Conservation (phyloP, 2,329 filamentous ascomycete genomes). For the Ophiostoma tasmaniense region DNA sequence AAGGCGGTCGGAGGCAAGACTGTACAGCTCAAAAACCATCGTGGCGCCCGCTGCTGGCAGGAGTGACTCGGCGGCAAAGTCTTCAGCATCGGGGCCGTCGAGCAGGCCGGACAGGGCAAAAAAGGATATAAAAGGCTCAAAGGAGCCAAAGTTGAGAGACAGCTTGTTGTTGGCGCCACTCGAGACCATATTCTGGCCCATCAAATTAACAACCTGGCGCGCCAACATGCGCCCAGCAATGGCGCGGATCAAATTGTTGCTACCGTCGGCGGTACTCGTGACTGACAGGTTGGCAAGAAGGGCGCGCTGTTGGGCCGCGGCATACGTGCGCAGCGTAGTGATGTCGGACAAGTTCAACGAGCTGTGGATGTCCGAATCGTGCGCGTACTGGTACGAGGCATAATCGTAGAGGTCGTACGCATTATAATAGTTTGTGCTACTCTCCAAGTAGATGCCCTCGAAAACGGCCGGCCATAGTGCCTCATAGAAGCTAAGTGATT, state of each 20-base stretch:
- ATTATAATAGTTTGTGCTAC: constrained; percentile 36
- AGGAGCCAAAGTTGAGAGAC: constrained; percentile 45
- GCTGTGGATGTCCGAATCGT: constrained; percentile 38
- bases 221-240: constrained; percentile 48
- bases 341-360: constrained; percentile 38
- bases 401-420: constrained; percentile 49
- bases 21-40: constrained; percentile 64
- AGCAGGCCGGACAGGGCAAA: constrained; percentile 42
- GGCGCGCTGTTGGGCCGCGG: constrained; percentile 57
- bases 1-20: constrained; percentile 25
- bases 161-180: constrained; percentile 38
- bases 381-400: constrained; percentile 44
- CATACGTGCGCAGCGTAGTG: constrained; percentile 50
- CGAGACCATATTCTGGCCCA: constrained; percentile 36
- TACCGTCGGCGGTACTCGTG: constrained; percentile 38
- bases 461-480: constrained; percentile 34
- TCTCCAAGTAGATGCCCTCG: constrained; percentile 29
- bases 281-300: constrained; percentile 45
- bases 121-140: constrained; percentile 48
- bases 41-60: constrained; percentile 62
- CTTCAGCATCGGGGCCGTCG: constrained; percentile 46
- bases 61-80: constrained; percentile 29
- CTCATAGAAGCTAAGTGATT: constrained; percentile 34
- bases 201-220: constrained; percentile 33
- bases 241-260: constrained; percentile 30